Conservation (phyloP, 805 yeast genomes). For the Candida schatavii region DNA sequence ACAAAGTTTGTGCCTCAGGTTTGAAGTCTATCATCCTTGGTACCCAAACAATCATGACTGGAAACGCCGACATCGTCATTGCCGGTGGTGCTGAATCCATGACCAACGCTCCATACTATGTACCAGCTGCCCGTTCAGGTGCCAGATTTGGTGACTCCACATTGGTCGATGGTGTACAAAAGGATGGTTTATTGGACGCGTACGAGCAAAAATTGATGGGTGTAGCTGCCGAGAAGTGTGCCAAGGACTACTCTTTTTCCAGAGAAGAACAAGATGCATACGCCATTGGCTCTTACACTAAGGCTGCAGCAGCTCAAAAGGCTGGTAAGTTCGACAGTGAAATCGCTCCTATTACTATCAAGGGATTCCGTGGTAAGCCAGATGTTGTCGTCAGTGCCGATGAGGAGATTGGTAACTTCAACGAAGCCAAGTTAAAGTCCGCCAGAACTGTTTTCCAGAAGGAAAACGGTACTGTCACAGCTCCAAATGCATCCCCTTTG, state of each 20-base stretch:
- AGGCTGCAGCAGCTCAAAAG: conserved; percentile 77
- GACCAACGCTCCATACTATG: conserved; percentile 93
- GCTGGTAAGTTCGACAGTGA: conserved; percentile 81
- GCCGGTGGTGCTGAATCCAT: conserved; percentile 98
- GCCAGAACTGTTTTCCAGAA: conserved; percentile 95
- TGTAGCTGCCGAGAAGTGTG: conserved; percentile 95
- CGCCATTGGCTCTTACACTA: conserved; percentile 81
- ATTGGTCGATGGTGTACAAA: conserved; percentile 83
- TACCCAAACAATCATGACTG: conserved; percentile 85
- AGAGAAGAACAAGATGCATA: conserved; percentile 89
- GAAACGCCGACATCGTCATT: conserved; percentile 87
- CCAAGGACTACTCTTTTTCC: conserved; percentile 69
- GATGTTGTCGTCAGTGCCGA: conserved; percentile 69
- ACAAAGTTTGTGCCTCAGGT: conserved; percentile 98
- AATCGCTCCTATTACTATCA: conserved; percentile 82
- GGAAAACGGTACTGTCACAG: conserved; percentile 95
- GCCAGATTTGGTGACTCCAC: conserved; percentile 82
- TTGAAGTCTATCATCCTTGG: conserved; percentile 87
- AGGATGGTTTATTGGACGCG: conserved; percentile 93
- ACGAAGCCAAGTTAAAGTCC: conserved; percentile 69
- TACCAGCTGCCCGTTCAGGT: conserved; percentile 83
- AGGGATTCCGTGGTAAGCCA: conserved; percentile 88
- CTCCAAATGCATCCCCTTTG: conserved; percentile 93
- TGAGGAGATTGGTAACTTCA: conserved; percentile 78
- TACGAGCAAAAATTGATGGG: conserved; percentile 92